Base-by-base conservation (phyloP, 2,329 filamentous ascomycete genomes). In the Alternaria sp. region DNA sequence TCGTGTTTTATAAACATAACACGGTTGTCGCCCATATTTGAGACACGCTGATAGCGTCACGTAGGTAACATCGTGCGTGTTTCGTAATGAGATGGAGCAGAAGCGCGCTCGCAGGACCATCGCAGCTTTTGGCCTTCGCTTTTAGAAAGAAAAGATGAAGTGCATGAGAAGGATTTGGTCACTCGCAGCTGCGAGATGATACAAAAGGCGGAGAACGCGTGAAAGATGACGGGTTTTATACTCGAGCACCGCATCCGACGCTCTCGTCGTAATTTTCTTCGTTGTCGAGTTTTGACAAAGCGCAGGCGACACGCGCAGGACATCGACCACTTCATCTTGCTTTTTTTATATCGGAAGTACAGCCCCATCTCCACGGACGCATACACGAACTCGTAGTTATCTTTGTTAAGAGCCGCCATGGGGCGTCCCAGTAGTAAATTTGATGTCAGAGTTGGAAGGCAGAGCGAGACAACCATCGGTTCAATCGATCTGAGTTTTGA, bases 1-100 rank as follows among this genome's bases (percentile, higher is more conserved):
- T 18, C n/a, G n/a, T n/a, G n/a, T n/a, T n/a, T n/a, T n/a, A n/a
- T 5, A 18, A 15, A 41, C 15, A 41, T 41, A 2, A 41, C 37
- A 0, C 37, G 37, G 3, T 11, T 18, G 0, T 18, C 37, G 3
- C 9, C 9, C 3, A 11, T 41, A 3, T 41, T 41, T 0, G n/a
- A 41, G 9, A 41, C n/a, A 37, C 15, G 5, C 6, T 41, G n/a
- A 41, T 2, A 41, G 15, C 15, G 33, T 10, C 15, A 41, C 18
- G 15, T 4, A n/a, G 33, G 3, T 12, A 9, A 28, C 11, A 10
- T 5, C 3, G 4, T 1, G 7, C 4, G 4, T 41, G 1, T 41
- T 41, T 41, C 0, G 2, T 41, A 1, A 41, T 5, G 46, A 12
- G 10, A 2, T n/a, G 30, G 46, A 28, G 5, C 3, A 18, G 6